Evolutionary conservation across 805 yeast species (phyloP), one percentile per base, ranked within the genome.

Genomic region (Yamadazyma kitorensis): DNA sequence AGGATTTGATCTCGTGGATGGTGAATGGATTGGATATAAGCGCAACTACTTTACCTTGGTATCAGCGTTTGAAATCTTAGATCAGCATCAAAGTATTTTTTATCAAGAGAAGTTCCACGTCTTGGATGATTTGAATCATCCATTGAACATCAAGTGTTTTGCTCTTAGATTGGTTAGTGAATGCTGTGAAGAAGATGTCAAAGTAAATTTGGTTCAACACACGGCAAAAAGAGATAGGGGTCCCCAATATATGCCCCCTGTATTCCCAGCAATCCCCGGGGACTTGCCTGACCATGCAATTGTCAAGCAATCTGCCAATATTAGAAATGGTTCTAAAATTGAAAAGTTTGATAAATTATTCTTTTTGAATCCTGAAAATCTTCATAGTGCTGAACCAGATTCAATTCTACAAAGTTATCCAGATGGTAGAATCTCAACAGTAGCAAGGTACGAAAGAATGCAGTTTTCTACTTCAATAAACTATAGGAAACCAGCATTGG

Each of bases 171-270:
- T 82, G 26, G 63, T 63, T 5, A 70, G 85, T 1, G 70, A 59
- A 41, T 74, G 78, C 41, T 65, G 66, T 27, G 82, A 78, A 24
- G 78, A 74, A 31, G 63, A 59, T 17, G 49, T 61, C 0, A 59
- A 59, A 10, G 72, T 78, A 7, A 60, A 53, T 13, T 57, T 81
- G 32, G 70, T 82, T 11, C 87, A 82, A 45, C 87, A 80, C 48
- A 82, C 88, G 0, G 81, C 89, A 1, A 82, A 82, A 52, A 61
- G 91, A 41, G 88, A 82, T 44, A 66, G 72, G 41, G 88, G 87
- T 0, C 87, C 86, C 0, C 86, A 79, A 50, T 65, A 68, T 37
- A 48, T 65, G 3, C 87, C 89, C 0, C 76, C 78, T 2, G 55
- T 70, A 3, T 68, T 64, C 42, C 74, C 79, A 3, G 68, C 76